These are phyloP conservation scores for Salix koriyanagi DNA, from an alignment of 345 rosid species.

Conservation along the genomic window DNA sequence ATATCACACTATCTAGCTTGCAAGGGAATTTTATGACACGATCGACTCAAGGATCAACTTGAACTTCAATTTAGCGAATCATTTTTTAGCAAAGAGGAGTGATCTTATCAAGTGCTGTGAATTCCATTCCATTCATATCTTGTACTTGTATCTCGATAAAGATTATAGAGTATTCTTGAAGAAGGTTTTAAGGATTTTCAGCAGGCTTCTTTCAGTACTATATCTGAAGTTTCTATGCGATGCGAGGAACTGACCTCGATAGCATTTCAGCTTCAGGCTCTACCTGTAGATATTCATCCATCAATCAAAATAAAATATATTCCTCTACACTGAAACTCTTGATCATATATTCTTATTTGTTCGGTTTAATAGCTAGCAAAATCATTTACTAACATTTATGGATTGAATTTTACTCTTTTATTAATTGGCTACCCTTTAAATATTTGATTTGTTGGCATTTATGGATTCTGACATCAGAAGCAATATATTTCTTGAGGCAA, in stretches of 20 bases:
- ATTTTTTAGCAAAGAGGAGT: not conserved
- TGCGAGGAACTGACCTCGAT: constrained; percentile 1
- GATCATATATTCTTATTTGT: not conserved
- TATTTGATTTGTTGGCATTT: too few relatives aligned
- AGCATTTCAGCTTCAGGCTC: not conserved
- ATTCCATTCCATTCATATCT: not conserved
- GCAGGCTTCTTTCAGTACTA: too few relatives aligned
- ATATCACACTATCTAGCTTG: not conserved
- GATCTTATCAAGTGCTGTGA: not conserved
- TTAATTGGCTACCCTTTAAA: too few relatives aligned
- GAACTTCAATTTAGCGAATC: not conserved
- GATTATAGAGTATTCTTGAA: not conserved
- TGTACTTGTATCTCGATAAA: not conserved
- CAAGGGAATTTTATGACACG: not conserved
- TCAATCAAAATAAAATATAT: not conserved
- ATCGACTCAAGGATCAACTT: not conserved
- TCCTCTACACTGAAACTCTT: not conserved
- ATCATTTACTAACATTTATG: not conserved
- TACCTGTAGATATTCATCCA: not conserved
- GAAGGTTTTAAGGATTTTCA: not conserved
- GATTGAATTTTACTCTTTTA: too few relatives aligned
- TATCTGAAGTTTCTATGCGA: not conserved
- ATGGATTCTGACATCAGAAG: too few relatives aligned
- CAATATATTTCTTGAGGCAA: too few relatives aligned
- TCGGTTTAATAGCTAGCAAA: not conserved